phyloP scores from a whole-genome alignment of 2,329 filamentous ascomycete genomes.

The Stachybotrys chartarum region DNA sequence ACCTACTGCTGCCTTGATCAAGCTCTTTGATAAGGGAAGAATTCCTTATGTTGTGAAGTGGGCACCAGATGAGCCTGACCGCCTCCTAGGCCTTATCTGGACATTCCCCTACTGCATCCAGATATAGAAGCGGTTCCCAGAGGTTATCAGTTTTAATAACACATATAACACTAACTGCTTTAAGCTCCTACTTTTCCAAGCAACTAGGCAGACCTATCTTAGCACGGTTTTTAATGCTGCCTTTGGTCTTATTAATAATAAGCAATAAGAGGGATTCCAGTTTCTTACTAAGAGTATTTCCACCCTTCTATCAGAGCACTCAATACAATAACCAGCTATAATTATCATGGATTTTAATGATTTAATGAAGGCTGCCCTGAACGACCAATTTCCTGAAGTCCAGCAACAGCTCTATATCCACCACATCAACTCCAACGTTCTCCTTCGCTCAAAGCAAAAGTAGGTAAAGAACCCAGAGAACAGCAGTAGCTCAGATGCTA shows the following conservation, averaged over 20 bases:
- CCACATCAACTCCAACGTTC: constrained; percentile 3
- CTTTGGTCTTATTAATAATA: constrained; percentile 2
- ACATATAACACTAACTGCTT: constrained; percentile 6
- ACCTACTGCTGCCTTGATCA: constrained; percentile 9
- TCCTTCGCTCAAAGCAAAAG: too few relatives aligned
- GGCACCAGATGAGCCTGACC: constrained; percentile 5
- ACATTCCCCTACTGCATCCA: constrained; percentile 2
- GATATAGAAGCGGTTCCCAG: constrained; percentile 5
- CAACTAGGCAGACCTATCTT: constrained; percentile 3
- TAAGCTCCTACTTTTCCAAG: constrained; percentile 5
- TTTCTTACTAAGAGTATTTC: constrained; percentile 1
- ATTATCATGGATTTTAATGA: background rate
- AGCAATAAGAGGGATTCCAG: constrained; percentile 2
- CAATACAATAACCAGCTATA: background rate
- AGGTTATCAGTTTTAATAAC: constrained; percentile 5
- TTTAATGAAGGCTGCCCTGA: background rate
- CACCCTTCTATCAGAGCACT: background rate
- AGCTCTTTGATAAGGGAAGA: constrained; percentile 8
- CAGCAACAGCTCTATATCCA: constrained; percentile 3
- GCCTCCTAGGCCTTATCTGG: constrained; percentile 8
- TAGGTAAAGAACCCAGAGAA: too few relatives aligned
- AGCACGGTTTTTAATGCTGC: constrained; percentile 2
- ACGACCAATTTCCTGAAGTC: background rate
- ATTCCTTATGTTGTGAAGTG: constrained; percentile 10
- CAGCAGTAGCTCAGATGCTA: too few relatives aligned